Base-by-base conservation (phyloP, 1,284 basidiomycete genomes). In the Marasmius fiardii region DNA sequence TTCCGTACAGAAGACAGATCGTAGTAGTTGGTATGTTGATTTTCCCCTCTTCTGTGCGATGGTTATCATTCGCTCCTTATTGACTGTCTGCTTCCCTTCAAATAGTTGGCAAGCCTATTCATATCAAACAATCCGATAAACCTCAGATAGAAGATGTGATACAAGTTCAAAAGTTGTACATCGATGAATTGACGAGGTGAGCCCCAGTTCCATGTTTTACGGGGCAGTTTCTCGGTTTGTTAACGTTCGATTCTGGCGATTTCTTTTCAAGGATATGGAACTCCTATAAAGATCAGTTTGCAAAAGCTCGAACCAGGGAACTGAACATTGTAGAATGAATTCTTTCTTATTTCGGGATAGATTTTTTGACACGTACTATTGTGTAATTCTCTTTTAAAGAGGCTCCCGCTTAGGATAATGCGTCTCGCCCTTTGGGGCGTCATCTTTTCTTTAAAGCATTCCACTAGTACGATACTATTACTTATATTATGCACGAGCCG, bases 1-100 rank as follows among this genome's bases (percentile, higher is more conserved):
- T 97, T 86, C 96, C 96, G 0, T 98, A 97, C 70, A 83, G 96
- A 52, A 86, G 94, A 68, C 90, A 90, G 34, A 98, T 99, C 58
- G 92, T 98, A 24, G 90, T 92, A 59, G 97, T 98, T 63, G 88
- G 91, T 93, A 67, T 81, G 92, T 89, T 6, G 37, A 50, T 23
- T 24, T 24, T 50, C 11, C 14, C 7, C 7, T 26, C n/a, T 43
- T 50, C 51, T 39, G 48, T 34, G 28, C 39, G 5, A 5, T 21
- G 43, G 8, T 47, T 24, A 28, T n/a, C 41, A 12, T 33, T 14
- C 26, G n/a, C n/a, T n/a, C n/a, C n/a, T n/a, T n/a, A n/a, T n/a
- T n/a, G n/a, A n/a, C 44, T 24, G 43, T 5, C 50, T 45, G 34
- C 1, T 47, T 33, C 41, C 47, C 51, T 21, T n/a, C 54, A 18